These are phyloP conservation scores for Lotmaria passim DNA, from an alignment of 208 protist genomes.

Conservation along the genomic window DNA sequence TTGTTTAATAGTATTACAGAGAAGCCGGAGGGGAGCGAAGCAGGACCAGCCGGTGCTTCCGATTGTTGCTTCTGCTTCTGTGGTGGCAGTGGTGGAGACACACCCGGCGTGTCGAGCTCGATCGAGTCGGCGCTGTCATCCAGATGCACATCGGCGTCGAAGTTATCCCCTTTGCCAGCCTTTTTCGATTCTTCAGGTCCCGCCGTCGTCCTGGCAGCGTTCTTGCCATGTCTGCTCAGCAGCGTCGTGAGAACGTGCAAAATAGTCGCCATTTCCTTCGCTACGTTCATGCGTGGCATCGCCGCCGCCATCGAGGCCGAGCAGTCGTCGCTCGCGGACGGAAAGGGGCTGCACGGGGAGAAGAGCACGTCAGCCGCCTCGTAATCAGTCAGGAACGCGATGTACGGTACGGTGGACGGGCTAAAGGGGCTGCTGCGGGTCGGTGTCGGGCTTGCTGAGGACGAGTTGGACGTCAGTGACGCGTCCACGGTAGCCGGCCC, in stretches of 20 bases:
- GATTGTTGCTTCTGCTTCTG: neutral
- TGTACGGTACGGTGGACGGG: slow-evolving; percentile 5
- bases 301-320: slow-evolving; percentile 33
- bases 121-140: neutral
- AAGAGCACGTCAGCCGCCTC: slow-evolving; percentile 33
- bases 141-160: slow-evolving; percentile 12
- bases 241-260: slow-evolving; percentile 18
- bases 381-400: slow-evolving; percentile 25
- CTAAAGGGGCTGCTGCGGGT: neutral
- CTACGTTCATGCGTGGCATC: slow-evolving; percentile 31
- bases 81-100: neutral
- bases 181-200: neutral
- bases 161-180: neutral
- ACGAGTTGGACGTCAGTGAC: neutral
- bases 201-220: neutral
- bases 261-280: slow-evolving; percentile 8
- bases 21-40: slow-evolving; percentile 3
- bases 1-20: neutral
- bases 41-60: neutral
- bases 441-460: neutral
- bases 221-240: neutral
- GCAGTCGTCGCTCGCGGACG: slow-evolving; percentile 10
- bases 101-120: neutral
- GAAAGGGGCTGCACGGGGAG: slow-evolving; percentile 27
- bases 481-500: neutral